Percentiles rank a stretch among this genome's conserved stretches.
phyloP scores from a whole-genome alignment of 2,329 filamentous ascomycete genomes.

The Clonostachys rhizophaga region DNA sequence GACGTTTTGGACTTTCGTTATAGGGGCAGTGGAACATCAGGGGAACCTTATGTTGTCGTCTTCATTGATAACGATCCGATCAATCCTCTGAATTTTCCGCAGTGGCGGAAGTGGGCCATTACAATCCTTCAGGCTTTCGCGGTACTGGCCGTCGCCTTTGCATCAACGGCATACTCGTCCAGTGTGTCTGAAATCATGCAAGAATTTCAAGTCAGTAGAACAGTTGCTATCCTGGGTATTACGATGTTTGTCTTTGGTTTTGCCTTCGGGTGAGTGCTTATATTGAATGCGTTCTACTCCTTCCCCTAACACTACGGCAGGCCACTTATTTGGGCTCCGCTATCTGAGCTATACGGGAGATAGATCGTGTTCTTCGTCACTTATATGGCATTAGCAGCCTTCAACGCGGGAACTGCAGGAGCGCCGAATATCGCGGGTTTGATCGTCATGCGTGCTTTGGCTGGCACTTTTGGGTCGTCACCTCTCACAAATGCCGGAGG shows the following conservation, averaged over 20 bases:
- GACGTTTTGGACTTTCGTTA: no score
- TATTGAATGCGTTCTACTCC: conserved; percentile 55
- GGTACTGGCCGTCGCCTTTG: conserved; percentile 60
- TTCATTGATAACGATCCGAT: conserved; percentile 59
- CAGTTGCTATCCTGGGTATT: conserved; percentile 9
- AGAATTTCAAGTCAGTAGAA: conserved; percentile 2
- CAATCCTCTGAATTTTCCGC: conserved; percentile 56
- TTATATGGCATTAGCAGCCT: conserved; percentile 43
- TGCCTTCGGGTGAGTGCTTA: conserved; percentile 35
- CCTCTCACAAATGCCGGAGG: conserved; percentile 57
- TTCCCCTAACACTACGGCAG: conserved; percentile 51
- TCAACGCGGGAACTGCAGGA: conserved; percentile 34
- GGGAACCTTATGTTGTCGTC: conserved; percentile 58
- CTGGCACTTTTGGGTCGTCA: conserved; percentile 52
- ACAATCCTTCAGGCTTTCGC: conserved; percentile 55
- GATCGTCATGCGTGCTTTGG: conserved; percentile 57
- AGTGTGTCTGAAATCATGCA: neutral
- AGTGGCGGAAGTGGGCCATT: conserved; percentile 54
- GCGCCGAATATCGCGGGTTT: conserved; percentile 48
- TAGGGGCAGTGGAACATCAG: conserved; percentile 50
- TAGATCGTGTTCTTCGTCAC: conserved; percentile 46
- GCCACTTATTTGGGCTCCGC: conserved; percentile 32
- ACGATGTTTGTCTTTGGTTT: conserved; percentile 42
- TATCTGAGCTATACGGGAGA: conserved; percentile 2
- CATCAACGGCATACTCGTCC: conserved; percentile 56